Evolutionary conservation across 352 stramenopile species (phyloP).

Genomic region (Phytopythium montanum): DNA sequence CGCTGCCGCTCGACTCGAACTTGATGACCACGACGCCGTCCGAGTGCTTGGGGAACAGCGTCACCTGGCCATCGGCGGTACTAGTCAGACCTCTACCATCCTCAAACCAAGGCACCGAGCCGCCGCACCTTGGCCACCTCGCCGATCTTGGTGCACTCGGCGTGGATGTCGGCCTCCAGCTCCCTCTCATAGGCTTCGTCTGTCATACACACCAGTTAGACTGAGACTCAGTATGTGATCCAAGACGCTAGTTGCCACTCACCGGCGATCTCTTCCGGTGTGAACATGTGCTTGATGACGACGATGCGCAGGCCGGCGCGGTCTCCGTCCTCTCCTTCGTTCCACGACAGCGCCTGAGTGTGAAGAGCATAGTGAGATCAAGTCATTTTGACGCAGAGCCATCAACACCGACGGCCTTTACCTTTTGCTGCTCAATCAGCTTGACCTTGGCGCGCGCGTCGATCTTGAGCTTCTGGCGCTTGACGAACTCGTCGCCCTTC

Average conservation of each 20-base stretch:
- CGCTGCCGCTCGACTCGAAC: slow-evolving; percentile 83
- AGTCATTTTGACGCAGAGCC: no score
- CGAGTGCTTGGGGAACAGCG: slow-evolving; percentile 92
- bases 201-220: slow-evolving; percentile 4
- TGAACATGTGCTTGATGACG: slow-evolving; percentile 96
- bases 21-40: slow-evolving; percentile 95
- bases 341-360: slow-evolving; percentile 89
- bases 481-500: slow-evolving; percentile 76
- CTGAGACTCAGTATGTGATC: neutral
- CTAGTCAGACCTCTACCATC: neutral
- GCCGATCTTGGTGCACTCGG: slow-evolving; percentile 84
- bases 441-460: slow-evolving; percentile 85
- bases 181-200: slow-evolving; percentile 72
- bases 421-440: slow-evolving; percentile 83
- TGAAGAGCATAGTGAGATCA: slow-evolving; percentile 24
- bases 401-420: no score
- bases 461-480: slow-evolving; percentile 78
- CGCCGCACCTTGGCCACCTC: slow-evolving; percentile 62
- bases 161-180: slow-evolving; percentile 74
- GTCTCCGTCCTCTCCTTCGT: slow-evolving; percentile 92
- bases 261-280: slow-evolving; percentile 82
- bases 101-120: neutral
- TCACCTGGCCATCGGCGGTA: slow-evolving; percentile 86
- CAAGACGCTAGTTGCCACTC: neutral
- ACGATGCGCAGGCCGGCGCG: slow-evolving; percentile 93